Base-by-base conservation (phyloP, 371 early-diverging fungal genomes). In the Apophysomyces variabilis region DNA sequence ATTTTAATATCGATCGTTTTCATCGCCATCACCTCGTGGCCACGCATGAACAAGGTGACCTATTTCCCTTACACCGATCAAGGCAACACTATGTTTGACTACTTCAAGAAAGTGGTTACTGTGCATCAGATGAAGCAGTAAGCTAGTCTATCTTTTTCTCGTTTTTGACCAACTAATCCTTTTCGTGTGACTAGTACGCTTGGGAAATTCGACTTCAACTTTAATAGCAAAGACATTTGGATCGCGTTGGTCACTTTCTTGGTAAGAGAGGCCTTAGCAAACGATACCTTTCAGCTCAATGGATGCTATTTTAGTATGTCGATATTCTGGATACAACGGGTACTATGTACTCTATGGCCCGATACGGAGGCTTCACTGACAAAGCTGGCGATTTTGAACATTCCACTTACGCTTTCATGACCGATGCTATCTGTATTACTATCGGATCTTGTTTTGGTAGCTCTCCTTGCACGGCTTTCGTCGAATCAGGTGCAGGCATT, bases 311-410 rank as follows among this genome's bases (percentile, higher is more conserved):
- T 11, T 36, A 58, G 41, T 91, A 90, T 65, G 91, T 92, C 57
- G 93, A 92, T 70, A 89, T 92, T 56, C 74, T 92, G 72, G 93
- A 92, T 70, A 86, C 90, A 61, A 92, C 91, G 4, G 91, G 91
- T 16, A 90, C 90, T 11, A 73, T 92, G 80, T 91, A 87, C 60
- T 89, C 90, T 9, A 89, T 91, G 87, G 90, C 89, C 36, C 79
- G 82, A 57, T 92, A 91, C 70, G 91, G 87, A 70, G 91, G 91
- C 14, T 88, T 87, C 72, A 85, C 85, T 72, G 80, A 90, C 62
- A 79, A 77, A 64, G 82, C 82, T 16, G 92, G 91, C 60, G 89
- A 91, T 64, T 90, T 92, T 77, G 90, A 90, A 61, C 90, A 90
- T 26, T 88, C 90, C 8, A 84, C 85, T 7, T 66, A 77, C 35